Base-by-base conservation (phyloP, 2,329 filamentous ascomycete species). In the Emmonsiellopsis sp. region DNA sequence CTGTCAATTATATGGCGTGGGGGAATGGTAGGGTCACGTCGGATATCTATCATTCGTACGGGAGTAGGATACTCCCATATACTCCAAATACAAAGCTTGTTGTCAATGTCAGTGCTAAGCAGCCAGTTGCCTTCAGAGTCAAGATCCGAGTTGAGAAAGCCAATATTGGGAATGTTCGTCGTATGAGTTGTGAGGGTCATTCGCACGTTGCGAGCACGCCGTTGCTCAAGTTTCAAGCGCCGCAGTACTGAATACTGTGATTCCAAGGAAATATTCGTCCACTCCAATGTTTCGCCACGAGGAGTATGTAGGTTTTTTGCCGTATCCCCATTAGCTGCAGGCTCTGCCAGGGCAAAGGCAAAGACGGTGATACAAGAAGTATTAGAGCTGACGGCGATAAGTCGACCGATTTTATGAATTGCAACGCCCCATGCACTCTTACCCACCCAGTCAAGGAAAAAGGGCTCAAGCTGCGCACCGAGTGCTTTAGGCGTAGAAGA, bases 301-400 rank as follows among this genome's bases (percentile, higher is more conserved):
- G 58, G 51, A 42, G 53, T 45, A 9, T 57, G 7, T 30, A 35
- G 5, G 34, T 7, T 2, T 35, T 8, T 11, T 30, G 13, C 11
- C 6, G 61, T 56, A n/a, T 52, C 54, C 40, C 53, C 53, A 13
- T 53, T 54, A n/a, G 60, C 49, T n/a, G 46, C 44, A 34, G 62
- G 50, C 42, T 72, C 67, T 2, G 73, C 68, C 51, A 85, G 70
- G 0, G 79, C 81, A 60, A 82, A 81, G 11, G 80, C 79, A 61
- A 82, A 80, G 0, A 86, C 73, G 2, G 75, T 79, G 31, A 87
- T 77, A 13, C 73, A 63, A 20, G 76, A 73, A 0, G 78, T 80
- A 65, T 98, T 98, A 0, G 87, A 84, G 61, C 87, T 88, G 40
- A 94, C 85, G 0, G 92, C 93, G 57, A 98, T 86, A 57, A 96